Evolutionary conservation across 2,329 filamentous ascomycete genomes (phyloP).

Genomic region (Calonectria crousiana): DNA sequence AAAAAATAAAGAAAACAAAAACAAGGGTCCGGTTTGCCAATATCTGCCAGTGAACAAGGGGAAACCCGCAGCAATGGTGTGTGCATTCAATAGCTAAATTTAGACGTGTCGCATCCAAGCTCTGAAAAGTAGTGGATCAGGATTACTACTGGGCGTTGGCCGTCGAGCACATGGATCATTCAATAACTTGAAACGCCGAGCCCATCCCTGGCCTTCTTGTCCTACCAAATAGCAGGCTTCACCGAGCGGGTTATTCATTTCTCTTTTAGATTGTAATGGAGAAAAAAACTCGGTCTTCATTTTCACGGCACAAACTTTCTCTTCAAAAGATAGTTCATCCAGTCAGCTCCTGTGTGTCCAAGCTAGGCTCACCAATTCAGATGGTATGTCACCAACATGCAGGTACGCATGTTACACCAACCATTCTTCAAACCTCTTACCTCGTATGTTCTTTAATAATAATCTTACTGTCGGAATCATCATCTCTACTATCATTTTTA

Average conservation of each 20-base stretch:
- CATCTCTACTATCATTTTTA: background rate
- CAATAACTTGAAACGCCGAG: background rate
- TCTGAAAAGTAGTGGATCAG: background rate
- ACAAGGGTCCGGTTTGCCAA: too few species aligned
- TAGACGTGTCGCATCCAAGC: background rate
- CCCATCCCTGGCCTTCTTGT: background rate
- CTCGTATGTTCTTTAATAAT: background rate
- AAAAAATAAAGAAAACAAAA: background rate
- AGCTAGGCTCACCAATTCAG: background rate
- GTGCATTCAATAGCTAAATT: background rate
- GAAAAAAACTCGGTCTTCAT: background rate
- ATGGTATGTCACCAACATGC: background rate
- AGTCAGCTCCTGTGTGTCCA: background rate
- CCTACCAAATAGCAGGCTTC: background rate
- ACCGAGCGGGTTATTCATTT: background rate
- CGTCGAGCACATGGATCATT: background rate
- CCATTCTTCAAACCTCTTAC: background rate
- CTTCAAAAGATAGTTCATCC: background rate
- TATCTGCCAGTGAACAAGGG: background rate
- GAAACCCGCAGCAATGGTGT: background rate
- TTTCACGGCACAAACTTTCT: background rate
- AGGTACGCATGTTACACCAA: background rate
- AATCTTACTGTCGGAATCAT: background rate
- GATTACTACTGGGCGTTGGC: background rate
- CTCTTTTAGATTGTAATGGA: background rate